Conservation (phyloP, 768 basidiomycete genomes). For the Boletus pseudopeckii region DNA sequence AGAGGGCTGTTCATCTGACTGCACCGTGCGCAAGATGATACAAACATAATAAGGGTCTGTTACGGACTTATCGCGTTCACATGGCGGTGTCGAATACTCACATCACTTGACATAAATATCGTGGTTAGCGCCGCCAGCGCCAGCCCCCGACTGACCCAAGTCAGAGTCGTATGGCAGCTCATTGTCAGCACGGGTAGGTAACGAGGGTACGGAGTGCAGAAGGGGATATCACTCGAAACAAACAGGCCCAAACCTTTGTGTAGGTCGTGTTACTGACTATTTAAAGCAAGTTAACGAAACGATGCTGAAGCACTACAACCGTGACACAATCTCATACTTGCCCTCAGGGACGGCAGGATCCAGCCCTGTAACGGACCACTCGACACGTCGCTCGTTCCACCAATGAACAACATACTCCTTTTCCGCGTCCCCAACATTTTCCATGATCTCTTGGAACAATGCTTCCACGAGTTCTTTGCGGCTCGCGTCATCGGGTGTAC, state of each 20-base stretch:
- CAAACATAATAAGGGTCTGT: not conserved
- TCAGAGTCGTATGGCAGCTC: no score
- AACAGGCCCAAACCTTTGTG: no score
- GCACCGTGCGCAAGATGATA: not conserved
- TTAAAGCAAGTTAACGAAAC: no score
- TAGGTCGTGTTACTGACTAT: no score
- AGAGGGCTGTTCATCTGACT: not conserved
- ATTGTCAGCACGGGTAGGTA: no score
- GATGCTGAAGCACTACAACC: conserved; percentile 5
- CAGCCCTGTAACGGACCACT: conserved; percentile 17
- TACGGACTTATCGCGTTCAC: not conserved
- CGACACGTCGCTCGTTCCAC: conserved; percentile 56
- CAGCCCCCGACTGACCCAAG: no score
- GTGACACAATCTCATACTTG: not conserved
- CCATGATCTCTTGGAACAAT: conserved; percentile 60
- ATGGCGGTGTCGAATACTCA: not conserved
- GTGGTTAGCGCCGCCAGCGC: no score
- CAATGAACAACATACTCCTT: conserved; percentile 65
- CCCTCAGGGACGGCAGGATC: not conserved
- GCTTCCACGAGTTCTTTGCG: conserved; percentile 51
- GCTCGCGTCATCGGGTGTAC: conserved; percentile 27
- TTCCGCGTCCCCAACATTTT: conserved; percentile 64
- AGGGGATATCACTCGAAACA: no score
- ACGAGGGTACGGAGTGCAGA: no score
- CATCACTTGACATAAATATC: no score